Percentiles rank a stretch among this genome's conserved stretches.
These are phyloP conservation scores for Colletotrichum somersetense DNA, from an alignment of 2,329 filamentous ascomycete genomes.

Conservation along the genomic window DNA sequence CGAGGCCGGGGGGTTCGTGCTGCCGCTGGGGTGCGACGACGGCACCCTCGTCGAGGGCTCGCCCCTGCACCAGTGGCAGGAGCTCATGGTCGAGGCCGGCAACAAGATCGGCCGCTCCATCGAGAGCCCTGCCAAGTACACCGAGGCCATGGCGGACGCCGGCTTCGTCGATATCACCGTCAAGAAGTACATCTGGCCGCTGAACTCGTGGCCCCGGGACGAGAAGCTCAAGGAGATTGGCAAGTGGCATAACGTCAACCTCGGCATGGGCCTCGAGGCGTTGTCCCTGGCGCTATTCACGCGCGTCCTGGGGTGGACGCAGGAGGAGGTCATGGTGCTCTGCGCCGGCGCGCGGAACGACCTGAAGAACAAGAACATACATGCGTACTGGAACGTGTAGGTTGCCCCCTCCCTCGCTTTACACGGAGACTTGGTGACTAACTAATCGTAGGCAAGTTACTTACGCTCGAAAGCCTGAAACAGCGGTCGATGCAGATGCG, in stretches of 20 bases:
- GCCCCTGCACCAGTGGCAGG: slow-evolving; percentile 46
- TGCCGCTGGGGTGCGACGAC: slow-evolving; percentile 48
- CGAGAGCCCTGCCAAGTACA: slow-evolving; percentile 33
- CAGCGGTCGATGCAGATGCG: neutral
- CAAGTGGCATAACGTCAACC: slow-evolving; percentile 40
- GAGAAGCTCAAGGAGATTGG: slow-evolving; percentile 34
- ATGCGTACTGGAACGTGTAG: slow-evolving; percentile 47
- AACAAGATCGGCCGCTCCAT: slow-evolving; percentile 45
- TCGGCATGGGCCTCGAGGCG: slow-evolving; percentile 45
- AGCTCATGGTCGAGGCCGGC: slow-evolving; percentile 45
- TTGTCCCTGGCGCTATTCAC: slow-evolving; percentile 49
- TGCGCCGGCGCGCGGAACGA: slow-evolving; percentile 46
- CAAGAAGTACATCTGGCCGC: slow-evolving; percentile 37
- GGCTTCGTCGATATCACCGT: slow-evolving; percentile 44
- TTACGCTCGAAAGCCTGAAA: neutral
- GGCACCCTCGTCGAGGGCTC: slow-evolving; percentile 41
- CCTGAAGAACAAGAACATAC: slow-evolving; percentile 45
- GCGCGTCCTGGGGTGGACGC: slow-evolving; percentile 45
- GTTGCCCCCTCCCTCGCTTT: neutral
- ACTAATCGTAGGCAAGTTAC: neutral
- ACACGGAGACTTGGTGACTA: neutral
- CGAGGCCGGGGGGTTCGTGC: slow-evolving; percentile 49
- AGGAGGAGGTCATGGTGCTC: slow-evolving; percentile 45
- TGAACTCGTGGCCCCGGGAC: slow-evolving; percentile 40
- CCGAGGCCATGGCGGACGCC: slow-evolving; percentile 42